These are phyloP conservation scores for Clavispora carvajalis DNA, from an alignment of 805 yeast genomes.

Conservation along the genomic window DNA sequence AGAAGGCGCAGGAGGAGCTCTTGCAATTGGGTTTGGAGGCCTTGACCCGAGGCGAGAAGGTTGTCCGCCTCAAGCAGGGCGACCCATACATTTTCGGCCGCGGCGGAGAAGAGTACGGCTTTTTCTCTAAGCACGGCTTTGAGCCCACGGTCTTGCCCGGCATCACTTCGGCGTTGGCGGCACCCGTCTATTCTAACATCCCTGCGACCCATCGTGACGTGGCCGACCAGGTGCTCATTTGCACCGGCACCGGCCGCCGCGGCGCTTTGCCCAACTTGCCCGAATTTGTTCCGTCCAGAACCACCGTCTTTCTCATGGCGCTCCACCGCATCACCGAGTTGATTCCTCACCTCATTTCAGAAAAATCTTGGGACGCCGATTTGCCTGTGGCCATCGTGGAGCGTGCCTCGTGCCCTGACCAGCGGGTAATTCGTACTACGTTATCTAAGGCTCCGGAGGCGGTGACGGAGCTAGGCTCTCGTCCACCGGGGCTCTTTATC, in stretches of 20 bases:
- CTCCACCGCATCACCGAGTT: constrained; percentile 67
- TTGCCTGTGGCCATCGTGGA: constrained; percentile 85
- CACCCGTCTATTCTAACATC: constrained; percentile 74
- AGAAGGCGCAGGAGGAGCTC: constrained; percentile 83
- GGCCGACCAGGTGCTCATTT: constrained; percentile 85
- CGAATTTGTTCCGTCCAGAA: constrained; percentile 62
- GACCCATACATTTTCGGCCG: constrained; percentile 96
- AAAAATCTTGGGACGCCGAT: constrained; percentile 58
- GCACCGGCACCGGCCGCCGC: constrained; percentile 91
- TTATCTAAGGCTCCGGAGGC: constrained; percentile 65
- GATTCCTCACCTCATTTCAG: constrained; percentile 37
- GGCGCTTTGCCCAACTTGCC: constrained; percentile 81
- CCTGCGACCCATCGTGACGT: constrained; percentile 92
- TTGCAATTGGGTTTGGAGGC: constrained; percentile 66
- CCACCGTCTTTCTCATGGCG: constrained; percentile 87
- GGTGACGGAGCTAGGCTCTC: constrained; percentile 68
- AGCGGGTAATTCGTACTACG: constrained; percentile 73
- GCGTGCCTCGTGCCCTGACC: constrained; percentile 91
- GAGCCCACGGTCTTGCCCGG: constrained; percentile 80
- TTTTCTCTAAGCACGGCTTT: constrained; percentile 62
- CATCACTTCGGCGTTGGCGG: constrained; percentile 81
- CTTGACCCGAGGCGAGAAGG: constrained; percentile 61
- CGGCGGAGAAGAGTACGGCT: constrained; percentile 87
- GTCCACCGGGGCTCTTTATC: constrained; percentile 90
- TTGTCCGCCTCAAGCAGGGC: constrained; percentile 90